Evolutionary conservation across 495 filamentous ascomycete species (phyloP), one percentile per base, ranked within the genome.

Genomic region (Penicillium ucsense): DNA sequence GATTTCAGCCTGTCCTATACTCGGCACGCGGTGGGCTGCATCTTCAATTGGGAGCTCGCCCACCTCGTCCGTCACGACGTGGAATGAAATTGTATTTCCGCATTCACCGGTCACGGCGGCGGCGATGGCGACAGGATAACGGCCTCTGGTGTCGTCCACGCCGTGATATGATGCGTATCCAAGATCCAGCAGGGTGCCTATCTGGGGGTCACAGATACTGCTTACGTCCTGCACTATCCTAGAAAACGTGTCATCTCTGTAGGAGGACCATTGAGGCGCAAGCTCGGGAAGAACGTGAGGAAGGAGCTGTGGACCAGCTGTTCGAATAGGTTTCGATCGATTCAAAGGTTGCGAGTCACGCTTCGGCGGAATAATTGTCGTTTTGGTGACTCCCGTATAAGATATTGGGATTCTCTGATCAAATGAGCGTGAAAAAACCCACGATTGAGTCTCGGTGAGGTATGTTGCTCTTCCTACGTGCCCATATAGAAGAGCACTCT

Each of bases 401-500:
- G 44, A 41, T 27, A 70, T 61, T 34, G 30, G 45, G 28, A 61
- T 53, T 27, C 53, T 60, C 36, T 37, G 56, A 35, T 38, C 47
- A 9, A 71, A 57, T n/a, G 52, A 61, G 11, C 73, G 61, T 48
- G 71, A 54, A 59, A 85, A 86, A 6, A 42, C 57, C 83, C 83
- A 87, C 50, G 65, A 38, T 34, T 71, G 65, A n/a, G 61, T 66
- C 9, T 77, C 73, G 12, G 63, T 45, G 51, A 75, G 62, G 59
- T 85, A 87, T 33, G 62, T 47, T 28, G 77, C 67, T 55, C 69
- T 68, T 55, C 83, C 83, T 47, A 82, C 56, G 57, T 84, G 80
- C 70, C 83, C 83, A 69, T 82, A 86, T 44, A 73, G 74, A 42
- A 86, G 75, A 73, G 76, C 75, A 59, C 61, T 68, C 11, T 59